Base-by-base conservation (phyloP, 495 filamentous ascomycete species). In the Xylaria acuta region DNA sequence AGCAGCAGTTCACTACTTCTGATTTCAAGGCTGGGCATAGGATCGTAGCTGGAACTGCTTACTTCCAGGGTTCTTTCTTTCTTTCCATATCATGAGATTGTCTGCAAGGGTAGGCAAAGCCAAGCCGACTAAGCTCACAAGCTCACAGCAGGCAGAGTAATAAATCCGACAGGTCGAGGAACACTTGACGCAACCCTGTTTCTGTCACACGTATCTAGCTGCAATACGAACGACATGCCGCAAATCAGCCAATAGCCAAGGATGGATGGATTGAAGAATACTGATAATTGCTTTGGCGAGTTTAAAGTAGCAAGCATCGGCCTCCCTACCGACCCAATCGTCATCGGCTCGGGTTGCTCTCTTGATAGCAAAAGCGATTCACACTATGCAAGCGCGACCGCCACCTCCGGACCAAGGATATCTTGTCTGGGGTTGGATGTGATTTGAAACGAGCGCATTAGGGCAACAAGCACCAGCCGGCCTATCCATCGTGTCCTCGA, bases 341-440 rank as follows among this genome's bases (percentile, higher is more conserved):
- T 30, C 60, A 64, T 27, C 38, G 16, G 60, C 14, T 43, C 38
- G 30, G 38, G 36, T 45, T 43, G 38, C 38, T n/a, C 22, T 25
- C 38, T 18, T 3, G 38, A 43, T 45, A 54, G 30, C 45, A 38
- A 53, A 22, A 25, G 22, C 34, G 49, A 54, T 40, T 12, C 65
- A 20, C 45, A 43, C 47, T 49, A 47, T 47, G n/a, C n/a, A n/a
- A n/a, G n/a, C n/a, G n/a, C n/a, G n/a, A 56, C 47, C 47, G 47
- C 43, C 25, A 36, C n/a, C 27, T 51, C 65, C 47, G 47, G 65
- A 41, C 49, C 45, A 34, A 27, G n/a, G 30, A 54, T 18, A 4
- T 64, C n/a, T 67, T 27, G 36, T 67, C 65, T 56, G 34, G 49
- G 65, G 49, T 43, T 56, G 49, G 18, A 47, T 56, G 65, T 27